Percentiles rank a stretch among this genome's conserved stretches.
These are phyloP conservation scores for Trypanosoma rangeli DNA, from an alignment of 208 protist species.

Conservation along the genomic window DNA sequence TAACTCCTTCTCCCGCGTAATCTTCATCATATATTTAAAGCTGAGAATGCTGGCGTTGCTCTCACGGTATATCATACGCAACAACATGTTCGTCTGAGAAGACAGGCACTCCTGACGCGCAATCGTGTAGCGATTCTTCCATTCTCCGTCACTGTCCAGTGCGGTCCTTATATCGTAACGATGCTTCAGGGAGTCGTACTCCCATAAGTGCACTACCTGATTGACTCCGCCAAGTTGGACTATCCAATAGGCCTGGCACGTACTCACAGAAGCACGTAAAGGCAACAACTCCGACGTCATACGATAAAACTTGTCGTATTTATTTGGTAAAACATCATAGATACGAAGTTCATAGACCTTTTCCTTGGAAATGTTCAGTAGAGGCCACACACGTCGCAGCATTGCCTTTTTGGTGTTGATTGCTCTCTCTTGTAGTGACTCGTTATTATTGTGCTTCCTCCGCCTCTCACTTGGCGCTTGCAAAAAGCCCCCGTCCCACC, in stretches of 20 bases:
- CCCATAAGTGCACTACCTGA: conserved; percentile 73
- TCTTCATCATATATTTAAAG: conserved; percentile 79
- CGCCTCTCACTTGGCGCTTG: background rate
- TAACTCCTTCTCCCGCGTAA: conserved; percentile 56
- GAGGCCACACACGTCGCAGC: conserved; percentile 34
- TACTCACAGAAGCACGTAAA: conserved; percentile 38
- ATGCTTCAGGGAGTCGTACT: conserved; percentile 74
- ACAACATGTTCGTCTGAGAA: conserved; percentile 54
- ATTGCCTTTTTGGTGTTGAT: conserved; percentile 31
- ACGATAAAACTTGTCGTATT: conserved; percentile 58
- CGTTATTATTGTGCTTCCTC: background rate
- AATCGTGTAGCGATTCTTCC: conserved; percentile 46
- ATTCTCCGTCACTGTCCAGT: conserved; percentile 62
- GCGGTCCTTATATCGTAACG: conserved; percentile 53
- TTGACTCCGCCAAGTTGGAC: conserved; percentile 75
- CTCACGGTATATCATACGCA: conserved; percentile 62
- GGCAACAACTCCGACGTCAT: conserved; percentile 62
- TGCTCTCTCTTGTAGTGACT: conserved; percentile 12
- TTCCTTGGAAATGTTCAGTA: conserved; percentile 19
- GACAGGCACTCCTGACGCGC: conserved; percentile 35
- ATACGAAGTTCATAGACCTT: conserved; percentile 69
- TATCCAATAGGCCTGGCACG: conserved; percentile 72
- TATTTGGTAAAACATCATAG: conserved; percentile 48
- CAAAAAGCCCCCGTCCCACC: too few relatives aligned
- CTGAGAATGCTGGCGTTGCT: conserved; percentile 62